phyloP scores from a whole-genome alignment of 2,329 filamentous ascomycete species.

The Podosphaera leucotricha region DNA sequence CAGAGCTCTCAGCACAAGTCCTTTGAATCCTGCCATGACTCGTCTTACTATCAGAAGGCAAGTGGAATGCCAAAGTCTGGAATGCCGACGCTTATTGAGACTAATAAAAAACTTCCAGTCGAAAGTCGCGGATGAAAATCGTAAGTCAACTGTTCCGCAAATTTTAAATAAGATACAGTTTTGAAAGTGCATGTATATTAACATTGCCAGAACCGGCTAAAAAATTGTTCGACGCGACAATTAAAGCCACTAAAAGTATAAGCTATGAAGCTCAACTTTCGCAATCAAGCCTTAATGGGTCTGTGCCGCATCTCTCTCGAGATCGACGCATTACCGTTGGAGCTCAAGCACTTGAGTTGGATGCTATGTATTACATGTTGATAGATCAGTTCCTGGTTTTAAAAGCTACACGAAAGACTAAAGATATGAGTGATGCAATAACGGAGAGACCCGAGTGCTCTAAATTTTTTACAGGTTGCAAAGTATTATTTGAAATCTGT shows the following conservation, averaged over 20 bases:
- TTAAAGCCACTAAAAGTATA: neutral
- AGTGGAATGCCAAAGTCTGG: neutral
- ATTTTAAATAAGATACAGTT: too few relatives aligned
- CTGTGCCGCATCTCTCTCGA: neutral
- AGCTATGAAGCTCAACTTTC: neutral
- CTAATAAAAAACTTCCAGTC: neutral
- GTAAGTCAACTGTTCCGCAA: too few relatives aligned
- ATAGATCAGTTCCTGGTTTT: neutral
- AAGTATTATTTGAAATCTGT: slow-evolving; percentile 14
- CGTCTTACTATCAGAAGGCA: neutral
- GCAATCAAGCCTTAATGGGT: neutral
- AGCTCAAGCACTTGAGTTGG: neutral
- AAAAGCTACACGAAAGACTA: neutral
- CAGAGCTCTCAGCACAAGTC: neutral
- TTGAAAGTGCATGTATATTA: neutral
- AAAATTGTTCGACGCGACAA: neutral
- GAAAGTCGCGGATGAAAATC: neutral
- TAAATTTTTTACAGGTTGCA: slow-evolving; percentile 14
- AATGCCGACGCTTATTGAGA: neutral
- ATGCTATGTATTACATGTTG: neutral
- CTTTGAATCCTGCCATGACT: neutral
- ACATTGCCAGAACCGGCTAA: neutral
- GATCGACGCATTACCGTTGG: neutral
- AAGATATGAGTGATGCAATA: neutral
- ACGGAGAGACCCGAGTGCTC: neutral